phyloP scores from a whole-genome alignment of 148 eudicot genomes.

The Nepenthes gracilis region DNA sequence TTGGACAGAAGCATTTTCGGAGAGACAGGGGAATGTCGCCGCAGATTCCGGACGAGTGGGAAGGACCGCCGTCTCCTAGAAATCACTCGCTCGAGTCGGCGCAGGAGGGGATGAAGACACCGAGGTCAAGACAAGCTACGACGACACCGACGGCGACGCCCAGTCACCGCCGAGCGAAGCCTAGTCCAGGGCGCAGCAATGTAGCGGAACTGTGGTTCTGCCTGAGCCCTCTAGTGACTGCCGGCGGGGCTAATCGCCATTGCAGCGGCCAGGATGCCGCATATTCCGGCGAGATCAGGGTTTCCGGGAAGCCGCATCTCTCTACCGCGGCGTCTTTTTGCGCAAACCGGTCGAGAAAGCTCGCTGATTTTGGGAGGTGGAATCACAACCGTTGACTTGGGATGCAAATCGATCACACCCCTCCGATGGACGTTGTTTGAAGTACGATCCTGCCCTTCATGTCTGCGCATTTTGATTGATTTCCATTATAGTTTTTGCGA shows the following conservation, averaged over 20 bases:
- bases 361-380: slow-evolving; percentile 54
- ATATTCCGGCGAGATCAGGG: slow-evolving; percentile 23
- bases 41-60: slow-evolving; percentile 18
- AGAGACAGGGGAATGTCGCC: slow-evolving; percentile 62
- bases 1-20: slow-evolving; percentile 5
- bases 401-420: neutral
- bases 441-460: too few relatives aligned
- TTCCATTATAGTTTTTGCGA: too few relatives aligned
- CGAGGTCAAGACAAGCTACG: slow-evolving; percentile 15
- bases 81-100: slow-evolving; percentile 7
- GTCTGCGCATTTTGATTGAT: too few relatives aligned
- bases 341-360: slow-evolving; percentile 45
- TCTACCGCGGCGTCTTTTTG: slow-evolving; percentile 31
- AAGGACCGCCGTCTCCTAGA: slow-evolving; percentile 10
- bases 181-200: slow-evolving; percentile 11
- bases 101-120: slow-evolving; percentile 28
- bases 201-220: slow-evolving; percentile 27
- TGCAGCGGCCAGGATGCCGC: slow-evolving; percentile 28
- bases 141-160: neutral
- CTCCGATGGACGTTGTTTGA: too few relatives aligned
- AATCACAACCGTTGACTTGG: slow-evolving; percentile 19
- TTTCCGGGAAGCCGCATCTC: slow-evolving; percentile 27
- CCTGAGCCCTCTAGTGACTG: slow-evolving; percentile 47
- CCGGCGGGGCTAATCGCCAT: slow-evolving; percentile 21
- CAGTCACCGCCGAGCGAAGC: slow-evolving; percentile 14